Evolutionary conservation across 148 eudicot species (phyloP).

Genomic region (Dysphania ambrosioides): DNA sequence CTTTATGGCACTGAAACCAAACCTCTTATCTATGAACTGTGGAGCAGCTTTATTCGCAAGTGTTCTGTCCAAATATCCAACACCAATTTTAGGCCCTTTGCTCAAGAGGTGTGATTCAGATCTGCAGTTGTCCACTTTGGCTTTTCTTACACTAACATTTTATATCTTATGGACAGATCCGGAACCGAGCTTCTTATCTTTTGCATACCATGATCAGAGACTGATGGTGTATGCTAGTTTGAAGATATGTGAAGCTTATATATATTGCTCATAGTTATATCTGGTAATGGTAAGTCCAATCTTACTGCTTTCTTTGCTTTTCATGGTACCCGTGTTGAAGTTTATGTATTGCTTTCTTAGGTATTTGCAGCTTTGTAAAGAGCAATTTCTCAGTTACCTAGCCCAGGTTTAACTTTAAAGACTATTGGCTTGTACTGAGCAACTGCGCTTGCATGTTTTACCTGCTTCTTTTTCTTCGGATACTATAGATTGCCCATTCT

Average conservation of each 20-base stretch:
- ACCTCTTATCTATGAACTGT: constrained; percentile 35
- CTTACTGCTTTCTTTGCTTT: neutral
- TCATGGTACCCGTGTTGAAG: neutral
- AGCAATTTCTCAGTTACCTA: neutral
- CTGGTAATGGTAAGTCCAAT: constrained; percentile 4
- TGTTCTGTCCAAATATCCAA: constrained; percentile 72
- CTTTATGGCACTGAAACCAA: constrained; percentile 33
- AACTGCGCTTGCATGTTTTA: neutral
- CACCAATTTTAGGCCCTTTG: constrained; percentile 78
- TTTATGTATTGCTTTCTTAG: neutral
- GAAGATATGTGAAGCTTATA: constrained; percentile 5
- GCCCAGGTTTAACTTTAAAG: neutral
- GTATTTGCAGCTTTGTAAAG: neutral
- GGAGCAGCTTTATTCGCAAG: constrained; percentile 57
- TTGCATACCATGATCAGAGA: constrained; percentile 47
- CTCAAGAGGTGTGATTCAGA: constrained; percentile 56
- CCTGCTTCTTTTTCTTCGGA: neutral
- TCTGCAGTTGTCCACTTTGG: neutral
- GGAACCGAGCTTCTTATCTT: constrained; percentile 83
- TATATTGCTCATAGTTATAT: neutral
- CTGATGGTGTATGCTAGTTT: constrained; percentile 16
- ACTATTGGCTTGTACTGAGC: neutral
- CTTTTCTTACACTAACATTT: neutral
- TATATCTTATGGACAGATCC: constrained; percentile 46
- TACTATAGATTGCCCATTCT: neutral